A percentile compares a stretch with the other conserved stretches of the same genome.
Evolutionary conservation across 306 rosid genomes (phyloP).

Genomic region (Vigna hirtella): DNA sequence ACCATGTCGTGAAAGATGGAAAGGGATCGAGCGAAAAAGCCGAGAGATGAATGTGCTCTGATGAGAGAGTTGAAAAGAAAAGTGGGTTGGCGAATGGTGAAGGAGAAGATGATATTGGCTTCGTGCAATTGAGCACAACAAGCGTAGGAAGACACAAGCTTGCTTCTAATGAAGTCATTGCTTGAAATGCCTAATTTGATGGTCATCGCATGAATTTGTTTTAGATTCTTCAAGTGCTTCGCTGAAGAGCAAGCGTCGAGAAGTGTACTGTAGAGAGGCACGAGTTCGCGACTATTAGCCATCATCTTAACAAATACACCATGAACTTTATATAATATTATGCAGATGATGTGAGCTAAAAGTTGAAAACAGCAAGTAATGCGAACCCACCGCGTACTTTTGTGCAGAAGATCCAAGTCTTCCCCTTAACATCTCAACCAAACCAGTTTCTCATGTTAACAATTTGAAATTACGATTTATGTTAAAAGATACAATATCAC

Average conservation of each 20-base stretch:
- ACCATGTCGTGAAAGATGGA: constrained; percentile 58
- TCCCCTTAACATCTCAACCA: no score
- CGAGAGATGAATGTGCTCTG: constrained; percentile 61
- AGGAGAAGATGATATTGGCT: constrained; percentile 60
- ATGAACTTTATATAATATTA: constrained; percentile 30
- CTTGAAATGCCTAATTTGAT: constrained; percentile 52
- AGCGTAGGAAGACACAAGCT: constrained; percentile 69
- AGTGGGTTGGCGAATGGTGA: constrained; percentile 66
- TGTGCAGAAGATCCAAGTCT: no score
- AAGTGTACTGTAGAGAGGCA: constrained; percentile 54
- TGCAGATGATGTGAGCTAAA: no score
- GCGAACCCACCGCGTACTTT: no score
- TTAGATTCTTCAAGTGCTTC: constrained; percentile 52
- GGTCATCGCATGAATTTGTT: constrained; percentile 59
- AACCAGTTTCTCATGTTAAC: no score
- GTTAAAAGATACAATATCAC: no score
- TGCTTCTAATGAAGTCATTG: constrained; percentile 62
- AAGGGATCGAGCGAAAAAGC: constrained; percentile 59
- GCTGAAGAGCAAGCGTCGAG: constrained; percentile 53
- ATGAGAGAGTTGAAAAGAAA: constrained; percentile 73
- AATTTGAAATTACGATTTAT: no score
- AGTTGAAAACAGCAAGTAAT: no score
- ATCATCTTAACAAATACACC: not conserved
- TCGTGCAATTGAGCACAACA: constrained; percentile 60
- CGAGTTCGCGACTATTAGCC: constrained; percentile 37